Evolutionary conservation across 805 yeast genomes (phyloP), one percentile per base, ranked within the genome.

Genomic region (Ogataea trehalophila): DNA sequence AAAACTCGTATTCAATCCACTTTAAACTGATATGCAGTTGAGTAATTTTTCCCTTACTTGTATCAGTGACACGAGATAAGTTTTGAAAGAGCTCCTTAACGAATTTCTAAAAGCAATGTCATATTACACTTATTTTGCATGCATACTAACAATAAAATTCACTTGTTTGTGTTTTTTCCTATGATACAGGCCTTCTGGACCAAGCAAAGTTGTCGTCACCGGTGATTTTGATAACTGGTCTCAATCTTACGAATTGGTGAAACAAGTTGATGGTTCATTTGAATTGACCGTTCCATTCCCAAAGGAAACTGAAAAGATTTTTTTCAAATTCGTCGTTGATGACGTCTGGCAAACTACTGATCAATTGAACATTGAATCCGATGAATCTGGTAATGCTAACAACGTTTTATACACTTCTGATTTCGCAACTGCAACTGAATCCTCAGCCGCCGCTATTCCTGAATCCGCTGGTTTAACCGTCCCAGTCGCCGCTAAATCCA

Each of bases 211-310:
- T 45, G 66, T 79, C 49, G 81, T 81, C 52, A 80, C 85, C 33
- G 86, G 86, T 42, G 68, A 77, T 37, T 79, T 79, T 60, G 83
- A 78, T 59, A 63, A 77, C 55, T 81, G 86, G 86, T 54, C 74
- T 37, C 70, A 79, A 55, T 62, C 76, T 2, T 67, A 71, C 47
- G 73, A 72, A 18, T 68, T 81, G 29, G 71, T 76, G 41, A 74
- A 77, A 54, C 74, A 71, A 50, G 39, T 60, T 1, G 68, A 73
- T 39, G 69, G 70, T 13, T 53, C 62, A 2, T 68, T 65, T 47
- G 60, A 60, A 44, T 47, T 68, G 18, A 51, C 64, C n/a, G 56
- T 60, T 15, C 68, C 71, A 34, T 52, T 69, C 20, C 47, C 55
- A 11, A 35, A 50, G n/a, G 57, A 54, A 29, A 44, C 49, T 2